These are phyloP conservation scores for Naganishia albida DNA, from an alignment of 1,284 basidiomycete species.

Conservation along the genomic window DNA sequence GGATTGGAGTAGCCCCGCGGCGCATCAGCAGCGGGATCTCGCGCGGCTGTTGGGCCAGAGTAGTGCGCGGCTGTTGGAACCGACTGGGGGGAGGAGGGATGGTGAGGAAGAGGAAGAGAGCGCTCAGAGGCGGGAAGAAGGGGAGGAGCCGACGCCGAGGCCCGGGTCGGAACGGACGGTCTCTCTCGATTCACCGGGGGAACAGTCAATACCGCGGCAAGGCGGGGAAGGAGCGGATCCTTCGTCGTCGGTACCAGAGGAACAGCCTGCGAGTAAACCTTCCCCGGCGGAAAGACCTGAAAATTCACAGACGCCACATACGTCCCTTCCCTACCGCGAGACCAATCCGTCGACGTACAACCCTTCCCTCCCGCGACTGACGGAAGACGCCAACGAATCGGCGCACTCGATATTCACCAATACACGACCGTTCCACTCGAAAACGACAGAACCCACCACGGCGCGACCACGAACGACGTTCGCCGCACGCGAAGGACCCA, in stretches of 20 bases:
- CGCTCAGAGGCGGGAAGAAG: background rate
- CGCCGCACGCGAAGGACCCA: background rate
- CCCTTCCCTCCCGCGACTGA: background rate
- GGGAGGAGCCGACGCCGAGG: background rate
- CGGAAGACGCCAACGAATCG: conserved; percentile 9
- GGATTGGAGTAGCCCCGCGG: background rate
- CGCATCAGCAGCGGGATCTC: conserved; percentile 24
- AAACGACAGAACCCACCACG: background rate
- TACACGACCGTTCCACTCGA: background rate
- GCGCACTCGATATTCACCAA: background rate
- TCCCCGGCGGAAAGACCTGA: too few relatives aligned
- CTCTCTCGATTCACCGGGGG: too few relatives aligned
- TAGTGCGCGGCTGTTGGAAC: conserved; percentile 27
- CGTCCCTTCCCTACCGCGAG: background rate
- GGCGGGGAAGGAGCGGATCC: background rate
- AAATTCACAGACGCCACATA: too few relatives aligned
- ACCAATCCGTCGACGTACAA: background rate
- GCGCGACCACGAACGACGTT: background rate
- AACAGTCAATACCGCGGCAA: background rate
- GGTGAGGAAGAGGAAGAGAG: conserved; percentile 19
- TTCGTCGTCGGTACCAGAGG: background rate
- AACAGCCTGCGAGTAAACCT: too few relatives aligned
- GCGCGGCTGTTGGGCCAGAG: conserved; percentile 13
- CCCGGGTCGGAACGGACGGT: too few relatives aligned
- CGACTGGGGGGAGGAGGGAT: conserved; percentile 23